Percentiles rank a stretch among this genome's conserved stretches.
Evolutionary conservation across 495 filamentous ascomycete species (phyloP).

Genomic region (Aspergillus steynii): DNA sequence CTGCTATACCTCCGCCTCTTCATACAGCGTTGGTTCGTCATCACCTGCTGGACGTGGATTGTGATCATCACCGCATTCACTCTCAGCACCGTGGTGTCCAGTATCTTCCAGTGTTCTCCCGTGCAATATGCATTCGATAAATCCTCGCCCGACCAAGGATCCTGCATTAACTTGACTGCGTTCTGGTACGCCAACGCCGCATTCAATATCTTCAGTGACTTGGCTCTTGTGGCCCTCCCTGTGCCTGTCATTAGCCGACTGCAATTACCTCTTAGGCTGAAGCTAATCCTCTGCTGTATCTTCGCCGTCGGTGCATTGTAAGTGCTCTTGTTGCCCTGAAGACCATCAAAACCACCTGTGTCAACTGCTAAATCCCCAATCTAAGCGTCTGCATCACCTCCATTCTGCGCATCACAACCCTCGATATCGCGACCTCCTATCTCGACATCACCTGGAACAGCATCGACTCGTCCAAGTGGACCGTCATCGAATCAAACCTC

Average conservation of each 20-base stretch:
- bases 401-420: conserved; percentile 33
- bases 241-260: conserved; percentile 22
- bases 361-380: background rate
- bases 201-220: conserved; percentile 44
- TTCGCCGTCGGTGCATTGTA: conserved; percentile 32
- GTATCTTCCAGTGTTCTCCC: conserved; percentile 46
- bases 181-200: conserved; percentile 45
- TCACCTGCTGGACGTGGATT: conserved; percentile 14
- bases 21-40: conserved; percentile 16
- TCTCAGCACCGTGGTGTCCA: conserved; percentile 38
- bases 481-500: conserved; percentile 44
- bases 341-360: conserved; percentile 4
- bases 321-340: conserved; percentile 9
- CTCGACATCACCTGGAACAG: conserved; percentile 27
- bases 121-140: conserved; percentile 40
- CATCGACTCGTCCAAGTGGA: conserved; percentile 45
- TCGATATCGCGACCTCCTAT: conserved; percentile 25
- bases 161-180: conserved; percentile 38
- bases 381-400: conserved; percentile 33
- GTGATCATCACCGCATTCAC: conserved; percentile 35
- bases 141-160: conserved; percentile 21
- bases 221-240: conserved; percentile 41
- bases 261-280: conserved; percentile 20
- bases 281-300: conserved; percentile 21
- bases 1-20: conserved; percentile 44